Evolutionary conservation across 768 basidiomycete genomes (phyloP).

Genomic region (Boletales sp.): DNA sequence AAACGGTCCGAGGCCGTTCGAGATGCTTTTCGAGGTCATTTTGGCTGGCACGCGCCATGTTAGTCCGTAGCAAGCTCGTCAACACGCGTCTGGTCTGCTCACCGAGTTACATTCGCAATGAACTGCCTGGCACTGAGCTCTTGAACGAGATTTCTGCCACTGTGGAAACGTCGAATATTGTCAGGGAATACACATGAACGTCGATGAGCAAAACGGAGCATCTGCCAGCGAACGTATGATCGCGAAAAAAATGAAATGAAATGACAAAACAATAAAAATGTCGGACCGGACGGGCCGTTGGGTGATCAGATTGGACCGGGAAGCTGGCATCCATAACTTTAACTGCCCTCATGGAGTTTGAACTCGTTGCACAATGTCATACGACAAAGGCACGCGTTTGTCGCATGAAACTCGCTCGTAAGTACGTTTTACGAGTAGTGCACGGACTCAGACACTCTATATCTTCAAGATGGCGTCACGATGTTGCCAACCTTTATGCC

Average conservation of each 20-base stretch:
- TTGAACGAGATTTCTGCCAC: slow-evolving; percentile 25
- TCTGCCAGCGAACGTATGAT: neutral
- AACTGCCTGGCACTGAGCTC: slow-evolving; percentile 33
- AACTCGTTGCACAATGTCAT: slow-evolving; percentile 74
- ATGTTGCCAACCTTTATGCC: slow-evolving; percentile 93
- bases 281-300: slow-evolving; percentile 17
- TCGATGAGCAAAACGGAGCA: slow-evolving; percentile 21
- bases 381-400: slow-evolving; percentile 83
- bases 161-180: slow-evolving; percentile 20
- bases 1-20: slow-evolving; percentile 50
- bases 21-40: slow-evolving; percentile 40
- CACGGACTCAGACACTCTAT: neutral
- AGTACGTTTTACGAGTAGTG: slow-evolving; percentile 18
- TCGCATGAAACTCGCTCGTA: slow-evolving; percentile 80
- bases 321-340: slow-evolving; percentile 13
- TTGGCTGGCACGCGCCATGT: slow-evolving; percentile 30
- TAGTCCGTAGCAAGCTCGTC: neutral
- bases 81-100: slow-evolving; percentile 7
- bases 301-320: neutral
- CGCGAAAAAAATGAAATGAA: neutral
- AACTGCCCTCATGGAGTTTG: slow-evolving; percentile 61
- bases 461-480: slow-evolving; percentile 64
- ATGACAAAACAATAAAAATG: neutral
- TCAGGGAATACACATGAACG: neutral
- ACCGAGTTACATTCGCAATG: slow-evolving; percentile 37